Evolutionary conservation across 1,284 basidiomycete species (phyloP).

Genomic region (Rhodotorula sp.): DNA sequence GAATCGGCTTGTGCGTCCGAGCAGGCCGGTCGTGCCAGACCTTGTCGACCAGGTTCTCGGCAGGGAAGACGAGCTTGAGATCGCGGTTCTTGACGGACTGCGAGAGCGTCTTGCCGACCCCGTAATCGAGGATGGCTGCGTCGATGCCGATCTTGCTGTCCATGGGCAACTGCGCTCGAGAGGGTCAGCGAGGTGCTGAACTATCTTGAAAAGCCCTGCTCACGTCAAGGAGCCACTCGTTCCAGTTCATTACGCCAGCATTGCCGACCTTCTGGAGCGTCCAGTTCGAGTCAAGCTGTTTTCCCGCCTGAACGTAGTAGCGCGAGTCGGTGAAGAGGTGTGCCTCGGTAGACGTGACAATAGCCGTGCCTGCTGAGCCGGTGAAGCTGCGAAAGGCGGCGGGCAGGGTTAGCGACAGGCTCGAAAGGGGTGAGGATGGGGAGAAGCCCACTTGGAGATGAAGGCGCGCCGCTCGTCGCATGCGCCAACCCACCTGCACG

Average conservation of each 20-base stretch:
- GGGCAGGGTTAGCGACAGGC: background rate
- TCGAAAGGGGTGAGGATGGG: too few species aligned
- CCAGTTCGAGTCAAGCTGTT: conserved; percentile 81
- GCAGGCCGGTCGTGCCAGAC: conserved; percentile 73
- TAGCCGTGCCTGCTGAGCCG: conserved; percentile 74
- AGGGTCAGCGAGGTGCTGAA: background rate
- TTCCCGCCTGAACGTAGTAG: conserved; percentile 87
- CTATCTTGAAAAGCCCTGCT: conserved; percentile 46
- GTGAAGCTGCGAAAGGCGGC: conserved; percentile 64
- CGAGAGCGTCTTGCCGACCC: conserved; percentile 6
- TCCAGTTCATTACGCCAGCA: conserved; percentile 85
- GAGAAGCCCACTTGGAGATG: conserved; percentile 59
- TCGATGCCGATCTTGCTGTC: conserved; percentile 75
- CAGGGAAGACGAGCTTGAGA: conserved; percentile 58
- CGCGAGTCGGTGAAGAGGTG: conserved; percentile 66
- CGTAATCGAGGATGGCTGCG: conserved; percentile 61
- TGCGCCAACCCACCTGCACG: conserved; percentile 57
- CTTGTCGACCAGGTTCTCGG: conserved; percentile 77
- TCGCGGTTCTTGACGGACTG: background rate
- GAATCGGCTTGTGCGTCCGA: conserved; percentile 66
- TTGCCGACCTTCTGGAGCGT: conserved; percentile 86
- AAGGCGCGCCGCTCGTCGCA: conserved; percentile 81
- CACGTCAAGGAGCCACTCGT: conserved; percentile 68
- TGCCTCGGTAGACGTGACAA: conserved; percentile 26
- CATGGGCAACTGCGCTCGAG: conserved; percentile 31